phyloP scores from a whole-genome alignment of 192 early-diverging fungal genomes.

The Allomyces macrogynus region DNA sequence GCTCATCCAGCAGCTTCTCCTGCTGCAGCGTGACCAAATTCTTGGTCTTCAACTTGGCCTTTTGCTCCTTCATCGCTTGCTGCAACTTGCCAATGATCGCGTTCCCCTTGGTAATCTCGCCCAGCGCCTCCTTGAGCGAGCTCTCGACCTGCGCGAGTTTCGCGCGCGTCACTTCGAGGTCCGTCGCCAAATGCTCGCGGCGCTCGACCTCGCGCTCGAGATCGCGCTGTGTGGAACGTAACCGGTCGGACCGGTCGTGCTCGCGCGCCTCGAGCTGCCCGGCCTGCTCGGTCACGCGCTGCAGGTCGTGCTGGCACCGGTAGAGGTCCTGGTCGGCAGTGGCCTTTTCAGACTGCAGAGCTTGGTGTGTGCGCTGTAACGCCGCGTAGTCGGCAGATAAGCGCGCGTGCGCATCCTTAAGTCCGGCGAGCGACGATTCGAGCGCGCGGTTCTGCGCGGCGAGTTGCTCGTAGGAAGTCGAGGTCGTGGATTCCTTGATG shows the following conservation, averaged over 20 bases:
- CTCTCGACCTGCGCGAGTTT: slow-evolving; percentile 5
- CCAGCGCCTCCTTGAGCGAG: slow-evolving; percentile 4
- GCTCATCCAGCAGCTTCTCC: slow-evolving; percentile 32
- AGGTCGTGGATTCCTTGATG: background rate
- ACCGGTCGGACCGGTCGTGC: background rate
- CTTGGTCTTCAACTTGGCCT: slow-evolving; percentile 33
- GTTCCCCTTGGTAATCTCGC: slow-evolving; percentile 24
- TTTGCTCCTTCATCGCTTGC: slow-evolving; percentile 19
- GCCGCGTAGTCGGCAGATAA: slow-evolving; percentile 2
- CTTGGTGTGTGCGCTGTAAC: background rate
- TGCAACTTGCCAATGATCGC: slow-evolving; percentile 36
- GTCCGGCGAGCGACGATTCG: background rate
- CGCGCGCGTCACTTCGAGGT: slow-evolving; percentile 1
- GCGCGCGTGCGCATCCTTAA: background rate
- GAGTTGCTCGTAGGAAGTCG: background rate
- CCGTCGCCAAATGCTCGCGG: background rate
- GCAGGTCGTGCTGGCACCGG: slow-evolving; percentile 8
- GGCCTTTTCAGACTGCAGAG: background rate
- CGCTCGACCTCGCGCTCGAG: background rate
- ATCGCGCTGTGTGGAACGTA: background rate
- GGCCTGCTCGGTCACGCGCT: slow-evolving; percentile 3
- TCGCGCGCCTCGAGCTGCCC: background rate
- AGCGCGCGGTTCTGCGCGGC: background rate
- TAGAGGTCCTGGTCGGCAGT: slow-evolving; percentile 3
- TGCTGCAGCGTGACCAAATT: slow-evolving; percentile 35